Percentiles rank a stretch among this genome's conserved stretches.
Conservation (phyloP, 176 grass and related monocot genomes). For the Carex pumila region DNA sequence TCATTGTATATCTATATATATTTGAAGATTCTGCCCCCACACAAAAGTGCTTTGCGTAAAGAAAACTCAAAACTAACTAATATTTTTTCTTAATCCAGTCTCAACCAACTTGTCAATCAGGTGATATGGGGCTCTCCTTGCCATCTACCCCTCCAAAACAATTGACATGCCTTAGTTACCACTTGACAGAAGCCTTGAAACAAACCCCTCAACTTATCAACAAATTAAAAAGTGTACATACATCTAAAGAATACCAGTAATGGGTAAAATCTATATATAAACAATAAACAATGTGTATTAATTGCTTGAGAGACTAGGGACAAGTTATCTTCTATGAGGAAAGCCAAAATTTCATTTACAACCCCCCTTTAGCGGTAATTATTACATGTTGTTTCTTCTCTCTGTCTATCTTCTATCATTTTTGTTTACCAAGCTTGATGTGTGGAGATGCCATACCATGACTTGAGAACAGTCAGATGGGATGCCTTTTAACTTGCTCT, state of each 20-base stretch:
- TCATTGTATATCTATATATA: constrained; percentile 1
- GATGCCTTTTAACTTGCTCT: constrained; percentile 31
- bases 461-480: constrained; percentile 30
- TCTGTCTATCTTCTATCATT: constrained; percentile 14
- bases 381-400: neutral
- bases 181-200: constrained; percentile 21
- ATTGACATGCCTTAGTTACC: constrained; percentile 18
- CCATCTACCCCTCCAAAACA: neutral
- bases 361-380: constrained; percentile 13
- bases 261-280: constrained; percentile 21
- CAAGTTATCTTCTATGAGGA: constrained; percentile 15
- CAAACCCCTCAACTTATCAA: constrained; percentile 13
- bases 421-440: constrained; percentile 17
- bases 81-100: neutral
- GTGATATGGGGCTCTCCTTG: neutral
- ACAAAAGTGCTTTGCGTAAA: constrained; percentile 1
- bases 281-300: constrained; percentile 20
- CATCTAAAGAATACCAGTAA: constrained; percentile 13
- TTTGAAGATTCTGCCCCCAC: neutral
- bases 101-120: neutral
- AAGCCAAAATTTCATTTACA: constrained; percentile 30
- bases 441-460: constrained; percentile 35
- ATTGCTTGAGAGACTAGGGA: constrained; percentile 5
- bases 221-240: constrained; percentile 10
- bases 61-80: constrained; percentile 1